A percentile compares a stretch with the other conserved stretches of the same genome.
phyloP scores from a whole-genome alignment of 495 filamentous ascomycete genomes.

The Penicillium nucicola region DNA sequence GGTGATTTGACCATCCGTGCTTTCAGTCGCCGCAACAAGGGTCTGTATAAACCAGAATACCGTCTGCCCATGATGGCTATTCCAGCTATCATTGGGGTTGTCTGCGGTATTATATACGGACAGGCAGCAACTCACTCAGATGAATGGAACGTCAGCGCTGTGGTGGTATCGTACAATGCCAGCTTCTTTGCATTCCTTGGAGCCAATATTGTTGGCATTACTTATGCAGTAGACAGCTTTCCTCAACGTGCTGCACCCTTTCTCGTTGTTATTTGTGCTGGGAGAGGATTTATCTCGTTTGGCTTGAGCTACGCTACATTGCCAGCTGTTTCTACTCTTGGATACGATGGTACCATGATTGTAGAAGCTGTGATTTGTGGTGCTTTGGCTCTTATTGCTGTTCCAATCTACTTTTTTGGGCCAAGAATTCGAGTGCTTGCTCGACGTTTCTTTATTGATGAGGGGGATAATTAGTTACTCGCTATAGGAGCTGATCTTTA shows the following conservation, averaged over 20 bases:
- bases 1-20: conserved; percentile 13
- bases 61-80: conserved; percentile 21
- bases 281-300: conserved; percentile 33
- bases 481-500: no score
- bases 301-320: conserved; percentile 69
- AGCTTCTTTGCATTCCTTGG: conserved; percentile 25
- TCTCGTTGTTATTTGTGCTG: conserved; percentile 24
- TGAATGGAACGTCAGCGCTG: conserved; percentile 12
- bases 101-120: conserved; percentile 22
- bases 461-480: no score
- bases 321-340: conserved; percentile 71
- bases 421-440: conserved; percentile 1
- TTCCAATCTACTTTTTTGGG: conserved; percentile 11
- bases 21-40: conserved; percentile 11
- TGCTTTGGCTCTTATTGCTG: conserved; percentile 1
- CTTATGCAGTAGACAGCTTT: conserved; percentile 25
- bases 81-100: conserved; percentile 12
- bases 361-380: conserved; percentile 11
- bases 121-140: conserved; percentile 14
- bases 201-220: conserved; percentile 22
- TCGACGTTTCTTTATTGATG: neutral
- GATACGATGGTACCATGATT: conserved; percentile 53
- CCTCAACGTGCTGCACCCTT: conserved; percentile 20
- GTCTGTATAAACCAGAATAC: conserved; percentile 20
- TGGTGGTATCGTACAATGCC: conserved; percentile 20